A percentile compares a stretch with the other conserved stretches of the same genome.
Conservation (phyloP, 176 grass and related monocot species). For the Leersia perrieri region DNA sequence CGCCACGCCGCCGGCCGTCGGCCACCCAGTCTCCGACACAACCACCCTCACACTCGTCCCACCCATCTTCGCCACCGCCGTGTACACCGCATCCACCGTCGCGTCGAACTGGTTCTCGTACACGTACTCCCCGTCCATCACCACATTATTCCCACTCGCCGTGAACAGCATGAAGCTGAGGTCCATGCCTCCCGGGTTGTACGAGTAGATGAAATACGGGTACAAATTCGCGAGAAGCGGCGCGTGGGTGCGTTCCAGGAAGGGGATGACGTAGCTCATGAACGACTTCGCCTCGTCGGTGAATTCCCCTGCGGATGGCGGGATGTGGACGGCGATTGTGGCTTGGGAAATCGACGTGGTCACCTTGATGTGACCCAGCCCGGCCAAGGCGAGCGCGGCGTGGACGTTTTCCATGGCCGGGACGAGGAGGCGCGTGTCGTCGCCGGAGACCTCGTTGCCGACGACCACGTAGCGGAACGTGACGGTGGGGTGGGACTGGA, state of each 20-base stretch:
- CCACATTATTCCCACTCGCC: background rate
- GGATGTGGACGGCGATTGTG: slow-evolving; percentile 39
- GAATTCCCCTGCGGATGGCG: slow-evolving; percentile 54
- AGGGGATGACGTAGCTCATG: slow-evolving; percentile 44
- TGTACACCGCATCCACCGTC: slow-evolving; percentile 46
- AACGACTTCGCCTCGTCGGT: slow-evolving; percentile 1
- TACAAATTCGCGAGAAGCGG: slow-evolving; percentile 61
- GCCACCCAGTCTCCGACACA: slow-evolving; percentile 70
- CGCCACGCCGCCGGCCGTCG: slow-evolving; percentile 28
- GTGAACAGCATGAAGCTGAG: slow-evolving; percentile 62
- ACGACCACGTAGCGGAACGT: slow-evolving; percentile 41
- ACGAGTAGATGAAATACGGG: slow-evolving; percentile 57
- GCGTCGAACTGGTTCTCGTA: slow-evolving; percentile 74
- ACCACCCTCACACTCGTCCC: slow-evolving; percentile 35
- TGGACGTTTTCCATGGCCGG: slow-evolving; percentile 52
- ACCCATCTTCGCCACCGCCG: slow-evolving; percentile 48
- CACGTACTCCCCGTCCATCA: slow-evolving; percentile 46
- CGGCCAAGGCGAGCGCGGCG: slow-evolving; percentile 8
- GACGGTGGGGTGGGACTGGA: slow-evolving; percentile 26
- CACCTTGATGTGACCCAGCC: slow-evolving; percentile 32
- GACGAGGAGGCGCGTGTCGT: slow-evolving; percentile 21
- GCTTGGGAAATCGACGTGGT: slow-evolving; percentile 54
- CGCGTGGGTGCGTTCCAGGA: slow-evolving; percentile 41
- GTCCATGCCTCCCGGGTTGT: background rate
- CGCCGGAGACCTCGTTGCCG: slow-evolving; percentile 46